Conservation (phyloP, 345 rosid species). For the Carallia brachiata region DNA sequence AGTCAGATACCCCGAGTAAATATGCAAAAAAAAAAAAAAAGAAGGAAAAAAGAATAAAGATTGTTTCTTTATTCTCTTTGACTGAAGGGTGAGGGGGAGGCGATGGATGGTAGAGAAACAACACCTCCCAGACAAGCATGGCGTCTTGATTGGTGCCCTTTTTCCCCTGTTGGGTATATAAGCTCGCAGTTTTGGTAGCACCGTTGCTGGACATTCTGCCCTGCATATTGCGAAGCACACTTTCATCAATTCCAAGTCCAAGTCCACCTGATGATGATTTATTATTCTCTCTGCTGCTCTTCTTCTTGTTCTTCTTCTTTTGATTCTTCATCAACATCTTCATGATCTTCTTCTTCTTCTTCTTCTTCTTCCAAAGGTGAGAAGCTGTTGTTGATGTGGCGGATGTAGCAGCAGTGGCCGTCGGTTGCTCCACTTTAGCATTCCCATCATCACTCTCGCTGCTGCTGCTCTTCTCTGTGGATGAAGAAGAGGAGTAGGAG, state of each 20-base stretch:
- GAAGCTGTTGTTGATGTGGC: slow-evolving; percentile 14
- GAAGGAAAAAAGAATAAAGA: too few species aligned
- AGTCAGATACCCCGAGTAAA: too few species aligned
- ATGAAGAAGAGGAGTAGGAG: slow-evolving; percentile 55
- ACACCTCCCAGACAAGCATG: slow-evolving; percentile 93
- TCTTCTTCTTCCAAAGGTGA: slow-evolving; percentile 50
- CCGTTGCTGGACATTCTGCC: slow-evolving; percentile 63
- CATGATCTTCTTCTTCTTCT: too few species aligned
- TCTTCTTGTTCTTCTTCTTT: slow-evolving; percentile 28
- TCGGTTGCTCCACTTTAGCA: slow-evolving; percentile 22
- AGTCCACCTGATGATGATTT: slow-evolving; percentile 27
- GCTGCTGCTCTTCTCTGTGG: slow-evolving; percentile 33
- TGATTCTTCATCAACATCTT: too few species aligned
- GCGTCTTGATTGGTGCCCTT: slow-evolving; percentile 98
- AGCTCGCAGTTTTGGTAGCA: slow-evolving; percentile 61
- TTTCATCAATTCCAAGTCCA: slow-evolving; percentile 28
- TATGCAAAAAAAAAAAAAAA: too few species aligned
- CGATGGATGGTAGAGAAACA: slow-evolving; percentile 20
- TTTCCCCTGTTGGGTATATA: slow-evolving; percentile 92
- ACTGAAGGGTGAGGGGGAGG: neutral
- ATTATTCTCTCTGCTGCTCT: neutral
- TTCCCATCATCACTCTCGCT: slow-evolving; percentile 38
- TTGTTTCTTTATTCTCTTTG: too few species aligned
- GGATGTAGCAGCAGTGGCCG: neutral
- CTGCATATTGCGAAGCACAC: slow-evolving; percentile 43